Base-by-base conservation (phyloP, 495 filamentous ascomycete genomes). In the Neurospora africana region DNA sequence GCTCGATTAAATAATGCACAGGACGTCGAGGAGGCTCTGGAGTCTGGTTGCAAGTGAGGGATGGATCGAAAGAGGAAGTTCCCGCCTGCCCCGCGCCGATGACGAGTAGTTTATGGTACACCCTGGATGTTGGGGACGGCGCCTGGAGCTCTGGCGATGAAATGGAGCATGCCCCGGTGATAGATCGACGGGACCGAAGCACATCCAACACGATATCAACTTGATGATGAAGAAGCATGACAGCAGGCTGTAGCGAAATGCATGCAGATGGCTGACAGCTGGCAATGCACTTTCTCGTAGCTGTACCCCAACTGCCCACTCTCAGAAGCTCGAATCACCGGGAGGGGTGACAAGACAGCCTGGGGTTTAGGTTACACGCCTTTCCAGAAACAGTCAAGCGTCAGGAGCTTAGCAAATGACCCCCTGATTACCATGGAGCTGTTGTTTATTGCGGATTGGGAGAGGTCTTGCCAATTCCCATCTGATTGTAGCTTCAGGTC, bases 361-460 rank as follows among this genome's bases (percentile, higher is more conserved):
- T 65, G 53, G 23, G 30, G 53, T 65, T 65, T 4, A 27, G 53
- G 53, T 65, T 65, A 65, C 53, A 30, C 53, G 53, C 53, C 15
- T 65, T 65, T 9, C 53, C 15, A 65, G 53, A 65, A 65, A 33
- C 15, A 65, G 53, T 65, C 53, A 65, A 65, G 53, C 53, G 53
- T 65, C 53, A 65, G 53, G 53, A 65, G 53, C 53, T 65, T 65
- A 65, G 53, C 53, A 65, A 65, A 65, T 65, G 53, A 65, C 53
- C 53, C 53, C 53, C 53, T 65, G 53, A 65, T 65, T 65, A 7
- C 27, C 53, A 65, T 65, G 53, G 53, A 65, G 53, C 53, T 65
- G 53, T 65, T 65, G 53, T 65, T 65, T 33, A 61, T 61, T 61
- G 47, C 47, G 47, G 47, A 61, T 17, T 61, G 53, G 53, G 53